Evolutionary conservation across 2,329 filamentous ascomycete genomes (phyloP).

Genomic region (Diplocarpon rosae): DNA sequence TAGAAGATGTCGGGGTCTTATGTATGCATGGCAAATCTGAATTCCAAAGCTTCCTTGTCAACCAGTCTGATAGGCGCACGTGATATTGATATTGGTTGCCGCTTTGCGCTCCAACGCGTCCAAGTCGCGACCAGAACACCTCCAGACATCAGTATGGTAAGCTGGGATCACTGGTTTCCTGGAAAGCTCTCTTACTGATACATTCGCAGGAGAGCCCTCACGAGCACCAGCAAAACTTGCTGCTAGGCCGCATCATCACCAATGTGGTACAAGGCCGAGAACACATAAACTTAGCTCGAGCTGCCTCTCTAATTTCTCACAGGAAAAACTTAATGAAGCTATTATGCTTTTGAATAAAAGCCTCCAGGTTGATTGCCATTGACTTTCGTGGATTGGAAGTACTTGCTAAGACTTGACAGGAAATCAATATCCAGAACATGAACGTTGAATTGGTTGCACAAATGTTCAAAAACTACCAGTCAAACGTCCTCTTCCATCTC

Average conservation of each 20-base stretch:
- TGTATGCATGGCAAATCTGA: too few relatives aligned
- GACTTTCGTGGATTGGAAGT: not conserved
- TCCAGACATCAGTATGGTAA: constrained; percentile 5
- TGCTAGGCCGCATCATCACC: constrained; percentile 90
- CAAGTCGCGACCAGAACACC: constrained; percentile 4
- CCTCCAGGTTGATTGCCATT: constrained; percentile 52
- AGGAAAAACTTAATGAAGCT: constrained; percentile 97
- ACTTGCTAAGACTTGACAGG: constrained; percentile 38
- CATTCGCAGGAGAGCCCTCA: constrained; percentile 76
- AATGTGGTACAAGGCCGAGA: constrained; percentile 65
- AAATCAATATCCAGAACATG: constrained; percentile 98
- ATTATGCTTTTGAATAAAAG: constrained; percentile 87
- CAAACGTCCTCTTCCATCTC: constrained; percentile 91
- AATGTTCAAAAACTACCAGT: constrained; percentile 99
- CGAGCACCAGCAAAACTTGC: constrained; percentile 89
- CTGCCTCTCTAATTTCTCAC: constrained; percentile 6
- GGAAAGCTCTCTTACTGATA: not conserved
- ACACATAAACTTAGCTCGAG: not conserved
- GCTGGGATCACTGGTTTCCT: not conserved
- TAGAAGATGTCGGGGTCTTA: too few relatives aligned
- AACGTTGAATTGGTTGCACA: constrained; percentile 95
- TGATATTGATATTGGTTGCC: constrained; percentile 2
- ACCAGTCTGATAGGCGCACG: not conserved
- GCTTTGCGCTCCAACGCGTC: constrained; percentile 4
- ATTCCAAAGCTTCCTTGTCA: too few relatives aligned